Percentiles rank a stretch among this genome's conserved stretches.
Evolutionary conservation across 1,139 yeast species (phyloP).

Genomic region (Suhomyces choctaworum): DNA sequence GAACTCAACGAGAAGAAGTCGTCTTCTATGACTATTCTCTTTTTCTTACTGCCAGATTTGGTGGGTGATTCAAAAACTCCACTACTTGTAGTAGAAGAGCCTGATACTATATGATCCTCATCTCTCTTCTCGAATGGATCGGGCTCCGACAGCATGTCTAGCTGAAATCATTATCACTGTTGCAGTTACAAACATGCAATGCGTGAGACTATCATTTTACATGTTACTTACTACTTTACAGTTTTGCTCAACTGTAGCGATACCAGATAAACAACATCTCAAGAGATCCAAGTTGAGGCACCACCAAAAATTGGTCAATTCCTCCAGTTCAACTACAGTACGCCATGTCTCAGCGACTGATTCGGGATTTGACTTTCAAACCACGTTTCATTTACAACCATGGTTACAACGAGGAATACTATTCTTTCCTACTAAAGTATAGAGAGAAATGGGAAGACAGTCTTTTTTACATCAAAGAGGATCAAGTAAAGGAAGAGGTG

Average conservation of each 20-base stretch:
- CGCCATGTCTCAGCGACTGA: not conserved
- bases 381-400: constrained; percentile 36
- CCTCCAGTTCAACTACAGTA: not conserved
- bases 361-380: constrained; percentile 34
- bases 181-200: too few species aligned
- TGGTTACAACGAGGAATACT: constrained; percentile 36
- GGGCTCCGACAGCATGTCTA: constrained; percentile 6
- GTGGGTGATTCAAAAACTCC: not conserved
- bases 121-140: constrained; percentile 1
- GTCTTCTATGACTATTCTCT: constrained; percentile 16
- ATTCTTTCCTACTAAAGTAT: constrained; percentile 27
- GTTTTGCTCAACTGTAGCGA: not conserved
- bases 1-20: constrained; percentile 20
- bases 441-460: constrained; percentile 37
- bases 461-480: constrained; percentile 36
- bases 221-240: not conserved
- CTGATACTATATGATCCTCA: not conserved
- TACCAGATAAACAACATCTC: not conserved
- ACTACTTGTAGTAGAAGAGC: not conserved
- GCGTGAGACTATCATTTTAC: not conserved
- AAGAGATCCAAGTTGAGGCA: too few species aligned
- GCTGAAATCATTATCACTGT: constrained; percentile 2
- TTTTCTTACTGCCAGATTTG: constrained; percentile 11
- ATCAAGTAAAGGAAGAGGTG: constrained; percentile 12
- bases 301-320: too few species aligned